Evolutionary conservation across 192 early-diverging fungal species (phyloP).

Genomic region (Backusella australiensis): DNA sequence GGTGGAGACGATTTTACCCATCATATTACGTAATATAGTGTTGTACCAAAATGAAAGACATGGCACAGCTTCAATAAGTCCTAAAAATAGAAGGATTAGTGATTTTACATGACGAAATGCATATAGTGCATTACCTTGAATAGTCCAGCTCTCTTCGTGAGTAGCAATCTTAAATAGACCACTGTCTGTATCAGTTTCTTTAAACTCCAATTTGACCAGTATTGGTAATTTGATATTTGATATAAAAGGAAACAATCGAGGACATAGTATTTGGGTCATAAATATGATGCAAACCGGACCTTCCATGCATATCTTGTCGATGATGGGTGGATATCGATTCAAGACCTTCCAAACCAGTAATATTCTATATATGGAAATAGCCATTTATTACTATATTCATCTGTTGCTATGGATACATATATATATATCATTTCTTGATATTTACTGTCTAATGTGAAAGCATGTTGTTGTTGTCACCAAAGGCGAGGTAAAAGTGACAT

Average conservation of each 20-base stretch:
- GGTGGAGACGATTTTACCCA: slow-evolving; percentile 42
- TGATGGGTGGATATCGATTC: background rate
- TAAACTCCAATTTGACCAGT: slow-evolving; percentile 47
- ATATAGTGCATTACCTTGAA: slow-evolving; percentile 37
- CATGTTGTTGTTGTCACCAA: slow-evolving; percentile 45
- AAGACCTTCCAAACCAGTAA: slow-evolving; percentile 6
- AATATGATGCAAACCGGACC: slow-evolving; percentile 46
- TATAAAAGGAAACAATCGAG: slow-evolving; percentile 49
- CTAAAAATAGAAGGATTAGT: slow-evolving; percentile 3
- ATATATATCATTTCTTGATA: background rate
- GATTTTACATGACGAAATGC: no score
- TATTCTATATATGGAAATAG: slow-evolving; percentile 10
- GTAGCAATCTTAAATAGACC: slow-evolving; percentile 42
- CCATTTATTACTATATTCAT: background rate
- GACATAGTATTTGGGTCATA: slow-evolving; percentile 45
- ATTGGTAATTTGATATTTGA: slow-evolving; percentile 45
- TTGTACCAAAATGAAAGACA: slow-evolving; percentile 56
- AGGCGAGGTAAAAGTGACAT: slow-evolving; percentile 48
- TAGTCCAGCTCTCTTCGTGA: slow-evolving; percentile 56
- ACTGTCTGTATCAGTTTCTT: slow-evolving; percentile 34
- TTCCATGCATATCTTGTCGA: slow-evolving; percentile 14
- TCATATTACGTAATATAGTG: slow-evolving; percentile 40
- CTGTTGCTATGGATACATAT: background rate
- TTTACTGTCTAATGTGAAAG: slow-evolving; percentile 50
- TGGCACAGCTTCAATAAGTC: slow-evolving; percentile 47